Evolutionary conservation across 495 filamentous ascomycete genomes (phyloP).

Genomic region (Lepraria neglecta): DNA sequence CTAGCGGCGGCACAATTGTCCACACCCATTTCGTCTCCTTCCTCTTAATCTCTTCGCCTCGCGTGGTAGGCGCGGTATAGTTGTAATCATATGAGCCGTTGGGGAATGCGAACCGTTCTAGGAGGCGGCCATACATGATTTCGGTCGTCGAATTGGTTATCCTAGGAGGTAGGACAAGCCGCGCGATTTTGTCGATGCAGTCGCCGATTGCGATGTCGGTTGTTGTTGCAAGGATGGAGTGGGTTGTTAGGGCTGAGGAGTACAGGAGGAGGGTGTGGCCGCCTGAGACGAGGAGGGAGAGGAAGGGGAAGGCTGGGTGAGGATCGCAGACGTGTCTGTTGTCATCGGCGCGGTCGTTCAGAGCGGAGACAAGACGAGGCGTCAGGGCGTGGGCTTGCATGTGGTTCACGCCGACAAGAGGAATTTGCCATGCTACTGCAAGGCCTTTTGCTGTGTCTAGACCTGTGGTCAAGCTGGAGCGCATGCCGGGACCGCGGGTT

Average conservation of each 20-base stretch:
- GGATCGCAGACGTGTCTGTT: not conserved
- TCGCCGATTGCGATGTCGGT: constrained; percentile 77
- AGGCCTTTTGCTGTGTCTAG: constrained; percentile 81
- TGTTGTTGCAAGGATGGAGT: constrained; percentile 64
- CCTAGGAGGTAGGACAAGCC: constrained; percentile 57
- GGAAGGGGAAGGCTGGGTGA: constrained; percentile 63
- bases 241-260: constrained; percentile 57
- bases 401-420: constrained; percentile 81
- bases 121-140: constrained; percentile 68
- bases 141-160: constrained; percentile 40
- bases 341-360: constrained; percentile 30
- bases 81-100: constrained; percentile 41
- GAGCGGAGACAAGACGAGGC: constrained; percentile 65
- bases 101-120: constrained; percentile 76
- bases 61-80: constrained; percentile 50
- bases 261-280: constrained; percentile 84
- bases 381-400: constrained; percentile 97
- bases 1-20: constrained; percentile 50
- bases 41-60: constrained; percentile 47
- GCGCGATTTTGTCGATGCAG: constrained; percentile 74
- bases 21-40: constrained; percentile 48
- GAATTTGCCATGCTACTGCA: constrained; percentile 71
- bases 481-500: constrained; percentile 88
- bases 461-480: constrained; percentile 63
- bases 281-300: constrained; percentile 85